phyloP scores from a whole-genome alignment of 495 filamentous ascomycete genomes.

The Neohortaea acidophila region DNA sequence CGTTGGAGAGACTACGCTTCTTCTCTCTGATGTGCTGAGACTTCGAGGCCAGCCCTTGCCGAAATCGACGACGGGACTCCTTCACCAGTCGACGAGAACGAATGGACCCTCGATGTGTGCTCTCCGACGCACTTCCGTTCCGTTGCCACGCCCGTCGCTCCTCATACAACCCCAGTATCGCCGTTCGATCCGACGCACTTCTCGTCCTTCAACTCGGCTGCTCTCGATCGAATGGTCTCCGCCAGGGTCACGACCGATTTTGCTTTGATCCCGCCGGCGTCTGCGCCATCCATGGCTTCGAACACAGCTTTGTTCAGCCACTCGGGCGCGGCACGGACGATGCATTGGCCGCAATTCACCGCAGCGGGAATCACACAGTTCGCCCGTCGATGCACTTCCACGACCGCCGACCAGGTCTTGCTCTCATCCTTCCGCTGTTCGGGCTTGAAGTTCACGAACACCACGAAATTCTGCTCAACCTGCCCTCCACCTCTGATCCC shows the following conservation, averaged over 20 bases:
- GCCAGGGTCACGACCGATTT: constrained; percentile 2
- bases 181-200: too few species aligned
- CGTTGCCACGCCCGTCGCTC: too few species aligned
- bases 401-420: neutral
- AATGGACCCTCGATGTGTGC: too few species aligned
- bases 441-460: constrained; percentile 3
- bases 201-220: neutral
- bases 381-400: constrained; percentile 12
- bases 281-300: neutral
- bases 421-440: neutral
- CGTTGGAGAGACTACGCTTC: too few species aligned
- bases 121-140: too few species aligned
- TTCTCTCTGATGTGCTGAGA: too few species aligned
- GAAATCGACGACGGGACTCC: too few species aligned
- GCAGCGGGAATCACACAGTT: constrained; percentile 2
- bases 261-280: neutral
- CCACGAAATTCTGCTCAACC: constrained; percentile 1
- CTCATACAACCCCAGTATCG: too few species aligned
- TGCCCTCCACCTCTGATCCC: neutral
- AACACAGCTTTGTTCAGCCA: constrained; percentile 12
- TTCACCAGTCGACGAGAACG: too few species aligned
- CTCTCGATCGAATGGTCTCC: neutral
- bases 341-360: neutral
- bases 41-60: too few species aligned
- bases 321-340: constrained; percentile 1